Conservation (phyloP, 2,329 filamentous ascomycete genomes). For the Xylariaceae sp. region DNA sequence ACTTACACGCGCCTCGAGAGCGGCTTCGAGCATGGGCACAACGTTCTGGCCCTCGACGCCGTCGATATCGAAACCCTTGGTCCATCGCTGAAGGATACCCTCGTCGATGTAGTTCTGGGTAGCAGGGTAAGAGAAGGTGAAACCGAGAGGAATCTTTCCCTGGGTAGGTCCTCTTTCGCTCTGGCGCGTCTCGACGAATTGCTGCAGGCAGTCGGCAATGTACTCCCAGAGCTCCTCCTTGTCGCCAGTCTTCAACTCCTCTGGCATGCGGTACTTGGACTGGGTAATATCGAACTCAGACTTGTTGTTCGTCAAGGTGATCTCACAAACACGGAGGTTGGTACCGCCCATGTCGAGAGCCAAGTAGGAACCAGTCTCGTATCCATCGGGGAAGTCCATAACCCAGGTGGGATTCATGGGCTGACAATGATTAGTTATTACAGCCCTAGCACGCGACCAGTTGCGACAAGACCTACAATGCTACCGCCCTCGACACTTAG, state of each 20-base stretch:
- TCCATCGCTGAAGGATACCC: slow-evolving; percentile 90
- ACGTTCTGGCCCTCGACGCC: slow-evolving; percentile 89
- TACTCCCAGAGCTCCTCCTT: slow-evolving; percentile 91
- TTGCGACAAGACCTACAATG: slow-evolving; percentile 60
- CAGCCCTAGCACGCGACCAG: not conserved
- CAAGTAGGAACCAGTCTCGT: slow-evolving; percentile 82
- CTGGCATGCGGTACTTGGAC: slow-evolving; percentile 91
- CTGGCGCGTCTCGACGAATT: slow-evolving; percentile 85
- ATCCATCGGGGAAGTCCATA: slow-evolving; percentile 78
- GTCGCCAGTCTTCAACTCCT: slow-evolving; percentile 81
- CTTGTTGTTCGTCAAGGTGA: slow-evolving; percentile 79
- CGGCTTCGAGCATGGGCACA: slow-evolving; percentile 79
- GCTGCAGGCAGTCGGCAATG: slow-evolving; percentile 84
- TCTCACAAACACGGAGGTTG: slow-evolving; percentile 90
- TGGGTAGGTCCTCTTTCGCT: slow-evolving; percentile 53
- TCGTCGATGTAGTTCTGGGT: slow-evolving; percentile 92
- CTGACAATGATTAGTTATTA: slow-evolving; percentile 40
- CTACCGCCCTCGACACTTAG: slow-evolving; percentile 82
- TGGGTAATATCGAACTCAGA: slow-evolving; percentile 93
- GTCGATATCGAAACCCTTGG: slow-evolving; percentile 92
- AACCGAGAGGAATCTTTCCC: slow-evolving; percentile 71
- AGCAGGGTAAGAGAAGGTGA: slow-evolving; percentile 94
- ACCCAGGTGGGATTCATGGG: slow-evolving; percentile 99
- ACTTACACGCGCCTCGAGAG: slow-evolving; percentile 62
- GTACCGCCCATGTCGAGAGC: slow-evolving; percentile 96